Base-by-base conservation (phyloP, 805 yeast species). In the Starmera dryadoides region DNA sequence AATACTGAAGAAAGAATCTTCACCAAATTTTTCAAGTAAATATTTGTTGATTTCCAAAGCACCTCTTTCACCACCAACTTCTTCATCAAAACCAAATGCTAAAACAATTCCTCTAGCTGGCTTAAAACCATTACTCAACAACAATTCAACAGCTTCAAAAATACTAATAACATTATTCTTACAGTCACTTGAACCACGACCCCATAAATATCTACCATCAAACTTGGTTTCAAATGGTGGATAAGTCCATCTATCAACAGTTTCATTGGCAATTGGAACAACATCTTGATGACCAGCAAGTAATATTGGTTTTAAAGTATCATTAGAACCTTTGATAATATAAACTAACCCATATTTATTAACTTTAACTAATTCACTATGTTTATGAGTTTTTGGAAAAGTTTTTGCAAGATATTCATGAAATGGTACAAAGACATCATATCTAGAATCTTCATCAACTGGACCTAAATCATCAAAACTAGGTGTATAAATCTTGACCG, bases 201-300 rank as follows among this genome's bases (percentile, higher is more conserved):
- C 89, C 62, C 68, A 79, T 3, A 82, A 49, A 37, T 51, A 57
- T 22, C 40, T 37, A 2, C 85, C 86, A 48, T 81, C 86, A 49
- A 61, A 80, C 47, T 66, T 62, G 20, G 79, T 81, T 21, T 62
- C 48, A 41, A 75, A 79, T 8, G 88, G 87, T 12, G 74, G 75
- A 49, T 72, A 63, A 1, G 63, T 62, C 88, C 88, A 82, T 41
- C 70, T 63, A 19, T 51, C 58, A 25, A 66, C 56, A 0, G 83
- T 73, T 15, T 68, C 73, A n/a, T 55, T 51, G 48, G 74, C 78
- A 6, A 79, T 78, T 2, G 89, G 88, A 23, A 82, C 89, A 3
- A 77, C 81, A 49, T 81, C 88, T 54, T 76, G 81, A 55, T 82
- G 89, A 4, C 86, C 86, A 55, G 79, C 71, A 41, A 81, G 61